Conservation (phyloP, 208 protist species). For the Acanthamoeba culbertsoni region DNA sequence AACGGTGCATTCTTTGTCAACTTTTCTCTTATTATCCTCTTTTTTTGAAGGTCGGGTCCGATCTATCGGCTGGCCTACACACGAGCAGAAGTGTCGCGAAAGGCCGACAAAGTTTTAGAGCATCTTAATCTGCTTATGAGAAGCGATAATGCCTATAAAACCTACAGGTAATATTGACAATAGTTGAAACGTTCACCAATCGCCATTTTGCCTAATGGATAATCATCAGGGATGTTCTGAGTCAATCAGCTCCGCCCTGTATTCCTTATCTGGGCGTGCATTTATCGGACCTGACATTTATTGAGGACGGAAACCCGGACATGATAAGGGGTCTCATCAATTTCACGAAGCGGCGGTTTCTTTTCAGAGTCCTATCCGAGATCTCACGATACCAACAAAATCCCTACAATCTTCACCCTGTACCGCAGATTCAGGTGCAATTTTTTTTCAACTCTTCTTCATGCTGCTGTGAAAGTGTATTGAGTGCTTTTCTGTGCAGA, state of each 20-base stretch:
- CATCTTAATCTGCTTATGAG: slow-evolving; percentile 70
- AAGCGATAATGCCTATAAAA: slow-evolving; percentile 64
- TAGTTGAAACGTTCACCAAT: neutral
- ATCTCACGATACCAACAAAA: slow-evolving; percentile 45
- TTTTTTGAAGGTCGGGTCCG: neutral
- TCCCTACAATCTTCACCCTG: slow-evolving; percentile 29
- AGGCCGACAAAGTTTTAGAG: slow-evolving; percentile 22
- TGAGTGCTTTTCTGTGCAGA: neutral
- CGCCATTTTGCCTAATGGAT: neutral
- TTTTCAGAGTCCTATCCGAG: slow-evolving; percentile 45
- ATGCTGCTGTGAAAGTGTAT: neutral
- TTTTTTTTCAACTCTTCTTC: no score
- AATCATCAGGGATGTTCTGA: neutral
- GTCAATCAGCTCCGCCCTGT: slow-evolving; percentile 14
- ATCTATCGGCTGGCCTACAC: slow-evolving; percentile 67
- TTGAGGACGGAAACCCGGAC: slow-evolving; percentile 64
- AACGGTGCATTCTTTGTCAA: neutral
- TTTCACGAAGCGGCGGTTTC: slow-evolving; percentile 46
- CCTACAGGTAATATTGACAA: slow-evolving; percentile 57
- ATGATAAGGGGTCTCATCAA: slow-evolving; percentile 56
- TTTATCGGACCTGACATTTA: slow-evolving; percentile 62
- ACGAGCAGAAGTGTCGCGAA: neutral
- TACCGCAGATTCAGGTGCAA: slow-evolving; percentile 14
- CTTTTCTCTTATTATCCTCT: no score
- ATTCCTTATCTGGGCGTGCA: slow-evolving; percentile 71